Conservation (phyloP, 2,329 filamentous ascomycete species). For the Amauroascus verrucosus region DNA sequence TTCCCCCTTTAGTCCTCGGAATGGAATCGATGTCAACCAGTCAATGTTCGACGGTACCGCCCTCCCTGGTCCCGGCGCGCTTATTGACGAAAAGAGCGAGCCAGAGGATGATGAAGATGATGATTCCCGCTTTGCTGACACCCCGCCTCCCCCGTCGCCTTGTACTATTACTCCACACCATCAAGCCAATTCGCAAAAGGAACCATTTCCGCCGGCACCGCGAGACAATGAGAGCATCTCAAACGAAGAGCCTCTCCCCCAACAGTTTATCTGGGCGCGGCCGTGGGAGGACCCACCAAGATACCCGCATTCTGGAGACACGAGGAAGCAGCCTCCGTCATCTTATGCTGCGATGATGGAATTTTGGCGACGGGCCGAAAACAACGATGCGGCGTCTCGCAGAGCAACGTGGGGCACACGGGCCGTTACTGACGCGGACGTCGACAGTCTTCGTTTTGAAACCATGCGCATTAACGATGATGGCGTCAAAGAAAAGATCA, state of each 20-base stretch:
- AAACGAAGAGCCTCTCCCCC: constrained; percentile 26
- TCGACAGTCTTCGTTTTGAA: constrained; percentile 30
- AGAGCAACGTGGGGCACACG: constrained; percentile 47
- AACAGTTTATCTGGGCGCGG: constrained; percentile 31
- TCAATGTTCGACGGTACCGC: constrained; percentile 28
- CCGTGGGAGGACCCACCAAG: constrained; percentile 40
- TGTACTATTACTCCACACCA: constrained; percentile 23
- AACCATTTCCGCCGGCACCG: constrained; percentile 18
- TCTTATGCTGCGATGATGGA: constrained; percentile 48
- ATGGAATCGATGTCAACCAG: not conserved
- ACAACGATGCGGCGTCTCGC: constrained; percentile 45
- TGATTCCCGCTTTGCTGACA: constrained; percentile 22
- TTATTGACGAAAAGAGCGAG: constrained; percentile 36
- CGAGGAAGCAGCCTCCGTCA: constrained; percentile 39
- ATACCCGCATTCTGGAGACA: constrained; percentile 23
- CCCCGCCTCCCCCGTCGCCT: constrained; percentile 22
- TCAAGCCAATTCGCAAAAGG: constrained; percentile 19
- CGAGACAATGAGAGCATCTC: constrained; percentile 20
- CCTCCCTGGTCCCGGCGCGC: constrained; percentile 44
- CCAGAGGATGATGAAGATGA: constrained; percentile 28
- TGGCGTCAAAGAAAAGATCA: constrained; percentile 31
- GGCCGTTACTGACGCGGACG: constrained; percentile 42
- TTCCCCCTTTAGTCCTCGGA: constrained; percentile 16
- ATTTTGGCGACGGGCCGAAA: constrained; percentile 41
- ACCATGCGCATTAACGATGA: constrained; percentile 18